Evolutionary conservation across 116 monocot genomes (phyloP), one percentile per base, ranked within the genome.

Genomic region (Thalassia testudinum): DNA sequence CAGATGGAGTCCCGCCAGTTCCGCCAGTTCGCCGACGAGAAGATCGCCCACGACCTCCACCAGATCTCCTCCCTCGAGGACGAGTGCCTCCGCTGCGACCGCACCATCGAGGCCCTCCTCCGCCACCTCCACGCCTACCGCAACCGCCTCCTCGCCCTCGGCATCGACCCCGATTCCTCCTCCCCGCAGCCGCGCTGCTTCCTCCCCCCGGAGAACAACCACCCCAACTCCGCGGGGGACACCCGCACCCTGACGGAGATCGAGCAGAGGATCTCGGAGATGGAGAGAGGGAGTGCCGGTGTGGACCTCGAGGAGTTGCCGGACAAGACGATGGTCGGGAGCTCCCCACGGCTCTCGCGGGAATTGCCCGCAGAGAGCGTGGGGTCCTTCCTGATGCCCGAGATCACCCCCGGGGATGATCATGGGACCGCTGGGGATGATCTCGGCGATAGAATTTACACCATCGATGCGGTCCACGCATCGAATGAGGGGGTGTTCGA

Each of bases 1-100:
- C 72, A 67, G 63, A 79, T 85, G 85, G 85, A 85, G 63, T 62
- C 57, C n/a, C 69, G 79, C 15, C 85, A 85, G 50, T 85, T 79
- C 70, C 58, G 61, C 43, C 69, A 75, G 1, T 76, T 54, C 26
- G 76, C 85, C 8, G 79, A 85, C 66, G 85, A 79, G 66, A 66
- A 57, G 63, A 76, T 76, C 27, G 67, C 69, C 12, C 73, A 76
- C 38, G 76, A 85, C 60, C 70, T 70, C 55, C 56, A 54, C 6
- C 70, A 85, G 70, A 59, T 79, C 52, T 49, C 49, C 47, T 20
- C 47, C 1, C 70, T 83, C 26, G 78, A 78, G 24, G 83, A 83
- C 25, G 68, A 67, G 37, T 47, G 74, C 64, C 71, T 62, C 69
- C 57, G 56, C 43, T 60, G 69, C 11, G 76, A 81, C 1, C 69